Evolutionary conservation across 352 stramenopile species (phyloP), one percentile per base, ranked within the genome.

Genomic region (Pythium oligandrum): DNA sequence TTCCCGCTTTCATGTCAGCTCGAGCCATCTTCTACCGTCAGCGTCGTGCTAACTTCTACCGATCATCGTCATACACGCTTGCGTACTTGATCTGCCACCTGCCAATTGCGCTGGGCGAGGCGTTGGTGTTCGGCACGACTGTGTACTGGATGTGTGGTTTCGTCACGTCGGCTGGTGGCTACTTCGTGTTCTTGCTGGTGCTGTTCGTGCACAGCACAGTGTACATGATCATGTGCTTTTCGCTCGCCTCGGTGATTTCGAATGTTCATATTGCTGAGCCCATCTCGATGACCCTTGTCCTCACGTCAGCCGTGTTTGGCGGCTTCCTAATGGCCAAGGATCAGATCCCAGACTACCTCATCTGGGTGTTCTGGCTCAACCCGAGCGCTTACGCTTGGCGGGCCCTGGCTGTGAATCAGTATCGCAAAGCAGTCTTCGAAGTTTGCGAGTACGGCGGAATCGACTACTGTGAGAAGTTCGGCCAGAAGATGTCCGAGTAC

Each of bases 121-220:
- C 75, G 5, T 44, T 89, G 1, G 44, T 83, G 10, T 91, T 93
- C 64, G 80, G 76, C 32, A 71, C 68, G 9, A 57, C 90, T 40
- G 51, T 89, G 4, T 93, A 91, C 61, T 94, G 71, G 63, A 82
- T 88, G 61, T 70, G 79, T 51, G 83, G 83, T n/a, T 73, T 92
- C 43, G 63, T 57, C 10, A 38, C 39, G 12, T 59, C 70, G 36
- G 17, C 17, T 26, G 17, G 17, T 26, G 17, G 17, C 17, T 26
- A 26, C 17, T 26, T 26, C 17, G 59, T 71, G 26, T 40, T 37
- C 34, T 63, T 70, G 48, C 88, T 79, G 34, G 53, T 90, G 17
- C 59, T 83, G 46, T 90, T 81, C 43, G 53, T 87, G 48, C 52
- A 66, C 11, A 68, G 17, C 17, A 26, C 17, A 26, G 17, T 86